Percentiles rank a stretch among this genome's conserved stretches.
These are phyloP conservation scores for Aspergillus uvarum DNA, from an alignment of 2,329 filamentous ascomycete species.

Conservation along the genomic window DNA sequence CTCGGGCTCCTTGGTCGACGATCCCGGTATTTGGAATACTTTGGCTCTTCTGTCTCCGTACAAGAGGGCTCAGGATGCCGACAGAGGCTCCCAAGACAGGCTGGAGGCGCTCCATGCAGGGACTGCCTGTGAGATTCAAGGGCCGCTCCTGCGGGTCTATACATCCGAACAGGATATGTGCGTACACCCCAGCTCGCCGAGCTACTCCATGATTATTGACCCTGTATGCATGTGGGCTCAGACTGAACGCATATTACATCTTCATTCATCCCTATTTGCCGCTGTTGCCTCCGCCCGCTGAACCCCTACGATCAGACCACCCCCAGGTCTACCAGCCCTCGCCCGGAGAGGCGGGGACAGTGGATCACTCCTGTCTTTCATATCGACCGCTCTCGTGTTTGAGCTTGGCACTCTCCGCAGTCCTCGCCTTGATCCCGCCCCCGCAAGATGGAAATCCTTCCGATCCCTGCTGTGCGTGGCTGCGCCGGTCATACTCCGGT, in stretches of 20 bases:
- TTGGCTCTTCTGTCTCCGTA: conserved; percentile 19
- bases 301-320: neutral
- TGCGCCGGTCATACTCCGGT: conserved; percentile 23
- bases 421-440: conserved; percentile 24
- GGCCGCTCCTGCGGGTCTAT: conserved; percentile 18
- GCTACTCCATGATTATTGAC: neutral
- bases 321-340: neutral
- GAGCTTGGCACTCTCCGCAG: conserved; percentile 22
- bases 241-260: conserved; percentile 28
- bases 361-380: conserved; percentile 15
- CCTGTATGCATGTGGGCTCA: neutral
- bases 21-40: conserved; percentile 17
- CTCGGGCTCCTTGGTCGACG: conserved; percentile 3
- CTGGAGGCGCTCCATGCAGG: neutral
- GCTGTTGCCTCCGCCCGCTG: conserved; percentile 18
- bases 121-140: neutral
- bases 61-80: neutral
- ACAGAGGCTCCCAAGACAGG: neutral
- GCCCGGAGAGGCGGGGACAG: neutral
- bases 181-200: neutral
- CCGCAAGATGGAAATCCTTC: conserved; percentile 10
- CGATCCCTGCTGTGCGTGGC: conserved; percentile 6
- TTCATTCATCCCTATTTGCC: conserved; percentile 29
- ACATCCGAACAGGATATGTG: conserved; percentile 24
- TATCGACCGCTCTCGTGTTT: conserved; percentile 23